Conservation (phyloP, 768 basidiomycete genomes). For the Filobasidium wieringae region DNA sequence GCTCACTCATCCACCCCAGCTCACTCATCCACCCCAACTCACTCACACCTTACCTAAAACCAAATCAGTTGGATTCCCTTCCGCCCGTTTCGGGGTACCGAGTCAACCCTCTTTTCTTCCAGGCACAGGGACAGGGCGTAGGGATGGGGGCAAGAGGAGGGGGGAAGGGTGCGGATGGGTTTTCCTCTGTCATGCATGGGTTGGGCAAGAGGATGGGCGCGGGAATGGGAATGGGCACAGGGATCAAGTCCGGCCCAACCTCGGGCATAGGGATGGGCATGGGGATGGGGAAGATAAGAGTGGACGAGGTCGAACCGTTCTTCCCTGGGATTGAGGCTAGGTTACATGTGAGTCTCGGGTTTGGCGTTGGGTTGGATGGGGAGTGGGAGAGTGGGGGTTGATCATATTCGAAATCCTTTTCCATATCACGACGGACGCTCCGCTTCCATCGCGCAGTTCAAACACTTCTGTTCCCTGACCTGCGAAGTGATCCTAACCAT, state of each 20-base stretch:
- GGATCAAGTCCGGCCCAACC: conserved; percentile 4
- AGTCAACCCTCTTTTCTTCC: no score
- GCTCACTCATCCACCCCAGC: no score
- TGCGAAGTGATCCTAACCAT: conserved; percentile 16
- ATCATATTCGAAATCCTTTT: neutral
- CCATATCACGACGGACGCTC: no score
- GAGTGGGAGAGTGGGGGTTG: neutral
- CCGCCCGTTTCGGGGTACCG: no score
- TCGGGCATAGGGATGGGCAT: neutral
- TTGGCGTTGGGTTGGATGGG: neutral
- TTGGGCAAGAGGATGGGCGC: neutral
- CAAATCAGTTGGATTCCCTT: no score
- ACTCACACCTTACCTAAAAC: no score
- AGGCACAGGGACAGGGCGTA: no score
- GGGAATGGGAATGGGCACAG: neutral
- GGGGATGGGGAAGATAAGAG: neutral
- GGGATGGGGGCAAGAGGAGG: no score
- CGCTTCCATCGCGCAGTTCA: no score
- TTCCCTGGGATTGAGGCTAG: conserved; percentile 8
- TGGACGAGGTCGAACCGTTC: conserved; percentile 8
- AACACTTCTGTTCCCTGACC: conserved; percentile 19
- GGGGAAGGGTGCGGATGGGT: neutral
- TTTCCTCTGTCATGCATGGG: no score
- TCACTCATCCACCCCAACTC: no score
- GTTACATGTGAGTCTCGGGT: conserved; percentile 1